Evolutionary conservation across 257 asterid species (phyloP).

Genomic region (Dorcoceras hygrometricum): DNA sequence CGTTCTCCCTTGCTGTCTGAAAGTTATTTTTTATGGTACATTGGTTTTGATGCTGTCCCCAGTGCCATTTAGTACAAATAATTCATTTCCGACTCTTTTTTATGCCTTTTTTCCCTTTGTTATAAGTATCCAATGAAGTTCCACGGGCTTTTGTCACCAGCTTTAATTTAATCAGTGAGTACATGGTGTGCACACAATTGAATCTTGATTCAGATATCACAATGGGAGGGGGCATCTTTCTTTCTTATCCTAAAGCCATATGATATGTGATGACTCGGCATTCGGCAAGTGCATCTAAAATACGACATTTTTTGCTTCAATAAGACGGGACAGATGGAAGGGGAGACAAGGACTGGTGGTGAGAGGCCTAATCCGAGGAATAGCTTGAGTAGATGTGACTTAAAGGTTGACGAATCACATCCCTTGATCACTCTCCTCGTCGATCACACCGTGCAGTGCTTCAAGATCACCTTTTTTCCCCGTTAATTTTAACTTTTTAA

Average conservation of each 20-base stretch:
- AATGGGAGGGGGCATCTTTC: constrained; percentile 25
- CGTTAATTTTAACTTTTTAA: neutral
- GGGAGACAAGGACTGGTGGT: constrained; percentile 45
- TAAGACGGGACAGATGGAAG: constrained; percentile 33
- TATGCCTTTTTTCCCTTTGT: constrained; percentile 21
- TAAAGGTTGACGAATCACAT: constrained; percentile 49
- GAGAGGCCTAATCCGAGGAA: constrained; percentile 54
- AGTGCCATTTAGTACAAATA: constrained; percentile 41
- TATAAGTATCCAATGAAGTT: constrained; percentile 25
- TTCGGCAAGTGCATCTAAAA: constrained; percentile 35
- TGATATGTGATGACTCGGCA: constrained; percentile 25
- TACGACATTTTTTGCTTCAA: constrained; percentile 41
- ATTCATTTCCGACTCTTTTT: constrained; percentile 29
- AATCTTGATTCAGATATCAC: constrained; percentile 31
- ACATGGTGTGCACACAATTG: constrained; percentile 35
- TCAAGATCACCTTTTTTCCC: constrained; percentile 14
- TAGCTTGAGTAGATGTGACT: constrained; percentile 50
- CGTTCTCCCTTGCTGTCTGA: constrained; percentile 19
- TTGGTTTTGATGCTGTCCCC: constrained; percentile 19
- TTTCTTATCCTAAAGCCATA: constrained; percentile 13
- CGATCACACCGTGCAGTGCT: constrained; percentile 8
- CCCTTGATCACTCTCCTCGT: constrained; percentile 31
- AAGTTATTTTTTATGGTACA: constrained; percentile 29
- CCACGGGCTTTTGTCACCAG: constrained; percentile 21
- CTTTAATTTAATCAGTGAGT: constrained; percentile 29